phyloP scores from a whole-genome alignment of 495 filamentous ascomycete species.

The Chaetomidium leptoderma region DNA sequence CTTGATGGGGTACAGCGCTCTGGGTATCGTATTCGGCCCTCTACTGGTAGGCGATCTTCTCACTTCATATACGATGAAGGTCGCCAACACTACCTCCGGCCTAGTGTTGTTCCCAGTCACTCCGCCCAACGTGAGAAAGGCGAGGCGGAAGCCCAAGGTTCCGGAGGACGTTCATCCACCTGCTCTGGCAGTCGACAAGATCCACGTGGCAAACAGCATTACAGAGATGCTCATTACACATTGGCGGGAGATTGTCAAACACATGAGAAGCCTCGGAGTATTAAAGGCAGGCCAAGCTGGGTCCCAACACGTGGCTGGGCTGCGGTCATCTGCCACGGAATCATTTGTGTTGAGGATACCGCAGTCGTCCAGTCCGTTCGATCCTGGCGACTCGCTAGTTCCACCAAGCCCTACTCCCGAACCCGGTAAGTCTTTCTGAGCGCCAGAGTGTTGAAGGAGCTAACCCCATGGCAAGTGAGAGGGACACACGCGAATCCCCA shows the following conservation, averaged over 20 bases:
- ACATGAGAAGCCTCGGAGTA: constrained; percentile 43
- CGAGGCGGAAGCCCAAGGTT: constrained; percentile 31
- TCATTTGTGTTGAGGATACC: constrained; percentile 23
- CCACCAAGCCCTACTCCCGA: constrained; percentile 32
- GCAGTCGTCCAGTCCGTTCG: constrained; percentile 8
- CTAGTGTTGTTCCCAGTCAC: constrained; percentile 37
- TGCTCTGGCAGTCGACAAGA: constrained; percentile 38
- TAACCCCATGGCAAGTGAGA: constrained; percentile 15
- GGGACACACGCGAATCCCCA: constrained; percentile 4
- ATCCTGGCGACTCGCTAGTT: constrained; percentile 22
- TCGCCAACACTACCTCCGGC: constrained; percentile 34
- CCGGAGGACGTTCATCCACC: constrained; percentile 13
- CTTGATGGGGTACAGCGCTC: constrained; percentile 58
- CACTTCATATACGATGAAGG: constrained; percentile 39
- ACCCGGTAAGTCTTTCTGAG: constrained; percentile 19
- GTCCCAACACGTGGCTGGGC: not conserved
- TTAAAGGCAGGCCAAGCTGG: constrained; percentile 20
- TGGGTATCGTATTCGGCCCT: constrained; percentile 63
- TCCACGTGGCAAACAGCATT: constrained; percentile 51
- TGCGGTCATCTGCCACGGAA: constrained; percentile 29
- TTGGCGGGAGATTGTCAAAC: constrained; percentile 55
- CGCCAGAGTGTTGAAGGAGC: not conserved
- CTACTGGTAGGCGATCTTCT: constrained; percentile 57
- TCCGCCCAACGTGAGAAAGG: constrained; percentile 35
- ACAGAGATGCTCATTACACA: constrained; percentile 56